phyloP scores from a whole-genome alignment of 768 basidiomycete genomes.

The Mycena rosella region DNA sequence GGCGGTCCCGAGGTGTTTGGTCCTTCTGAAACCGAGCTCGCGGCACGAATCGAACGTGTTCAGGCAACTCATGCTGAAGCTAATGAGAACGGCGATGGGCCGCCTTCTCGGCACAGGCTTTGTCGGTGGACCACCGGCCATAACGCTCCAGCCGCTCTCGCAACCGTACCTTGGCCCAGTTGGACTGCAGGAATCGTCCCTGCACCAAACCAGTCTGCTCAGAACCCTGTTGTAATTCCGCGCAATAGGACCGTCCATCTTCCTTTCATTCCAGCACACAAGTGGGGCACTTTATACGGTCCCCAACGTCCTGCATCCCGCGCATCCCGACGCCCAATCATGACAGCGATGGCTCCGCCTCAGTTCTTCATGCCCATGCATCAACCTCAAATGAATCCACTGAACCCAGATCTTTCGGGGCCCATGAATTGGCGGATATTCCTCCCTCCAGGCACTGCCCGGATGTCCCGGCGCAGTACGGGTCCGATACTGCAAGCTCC shows the following conservation, averaged over 20 bases:
- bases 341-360: neutral
- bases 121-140: neutral
- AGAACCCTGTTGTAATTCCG: neutral
- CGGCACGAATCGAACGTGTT: neutral
- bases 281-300: slow-evolving; percentile 1
- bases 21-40: neutral
- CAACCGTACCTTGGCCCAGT: neutral
- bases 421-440: slow-evolving; percentile 3
- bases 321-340: neutral
- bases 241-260: neutral
- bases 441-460: slow-evolving; percentile 1
- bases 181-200: too few relatives aligned
- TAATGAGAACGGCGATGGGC: neutral
- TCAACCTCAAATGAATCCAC: neutral
- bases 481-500: neutral
- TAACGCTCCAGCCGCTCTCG: neutral
- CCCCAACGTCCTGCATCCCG: neutral
- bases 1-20: neutral
- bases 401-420: slow-evolving; percentile 5
- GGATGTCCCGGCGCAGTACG: neutral
- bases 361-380: neutral
- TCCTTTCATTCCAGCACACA: neutral
- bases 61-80: neutral
- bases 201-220: neutral
- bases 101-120: neutral